Evolutionary conservation across 306 rosid species (phyloP), one percentile per base, ranked within the genome.

Genomic region (Nissolia schottii): DNA sequence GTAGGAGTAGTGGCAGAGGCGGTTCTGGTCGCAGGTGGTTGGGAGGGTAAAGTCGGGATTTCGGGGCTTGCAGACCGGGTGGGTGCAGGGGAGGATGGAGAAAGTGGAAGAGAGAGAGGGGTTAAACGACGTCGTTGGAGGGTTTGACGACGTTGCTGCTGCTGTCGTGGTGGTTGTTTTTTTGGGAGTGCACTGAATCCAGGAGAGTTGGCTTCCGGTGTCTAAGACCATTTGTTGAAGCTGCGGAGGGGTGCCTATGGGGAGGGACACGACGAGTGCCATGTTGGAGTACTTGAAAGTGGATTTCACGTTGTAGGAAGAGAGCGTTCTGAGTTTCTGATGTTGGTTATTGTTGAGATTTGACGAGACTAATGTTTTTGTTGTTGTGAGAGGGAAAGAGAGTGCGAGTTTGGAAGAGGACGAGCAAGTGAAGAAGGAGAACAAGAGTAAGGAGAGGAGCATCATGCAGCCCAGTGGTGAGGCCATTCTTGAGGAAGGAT

Each of bases 171-270:
- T 37, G 10, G 8, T 45, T 16, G 1, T 45, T 16, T 45, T 19
- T 45, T 45, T 45, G 4, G 51, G 51, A 11, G 18, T 1, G 19
- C 98, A 94, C 77, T 91, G 94, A 74, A 94, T 85, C 97, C 97
- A 94, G 0, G 98, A 94, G 3, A 91, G 97, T 32, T 94, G 98
- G 89, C 98, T 94, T 25, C 98, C 98, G 0, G 98, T 94, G 85
- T 94, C 98, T 1, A 94, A 29, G 1, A 94, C 85, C 98, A 94
- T 87, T 53, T 82, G 80, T 46, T 89, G 96, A 37, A 77, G 59
- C 83, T 94, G 98, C 7, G 98, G 97, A 1, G 98, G 98, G 0
- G 98, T 94, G 0, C 98, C 98, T 7, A 91, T 87, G 0, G 97
- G 98, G 1, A 94, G 96, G 3, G 90, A 80, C 0, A 94, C 95